Evolutionary conservation across 805 yeast genomes (phyloP).

Genomic region (Schwanniomyces polymorphus): DNA sequence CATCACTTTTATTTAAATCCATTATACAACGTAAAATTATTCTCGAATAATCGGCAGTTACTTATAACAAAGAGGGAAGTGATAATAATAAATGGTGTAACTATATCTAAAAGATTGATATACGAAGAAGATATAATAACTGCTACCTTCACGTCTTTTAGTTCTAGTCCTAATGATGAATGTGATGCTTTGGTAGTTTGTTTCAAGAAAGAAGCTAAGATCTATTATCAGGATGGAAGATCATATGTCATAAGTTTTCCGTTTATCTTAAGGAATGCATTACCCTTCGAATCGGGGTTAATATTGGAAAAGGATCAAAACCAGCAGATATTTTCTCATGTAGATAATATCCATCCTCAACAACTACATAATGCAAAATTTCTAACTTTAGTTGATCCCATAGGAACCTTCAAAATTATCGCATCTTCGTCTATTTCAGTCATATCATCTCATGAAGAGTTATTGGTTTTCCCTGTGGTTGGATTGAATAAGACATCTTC

Average conservation of each 20-base stretch:
- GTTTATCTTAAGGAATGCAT: conserved; percentile 58
- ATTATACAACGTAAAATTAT: conserved; percentile 19
- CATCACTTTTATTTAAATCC: conserved; percentile 19
- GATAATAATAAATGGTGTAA: conserved; percentile 47
- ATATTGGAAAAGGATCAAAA: conserved; percentile 52
- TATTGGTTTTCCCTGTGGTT: conserved; percentile 53
- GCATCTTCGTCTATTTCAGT: conserved; percentile 70
- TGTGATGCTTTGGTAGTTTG: conserved; percentile 53
- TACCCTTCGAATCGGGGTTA: conserved; percentile 68
- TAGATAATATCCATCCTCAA: conserved; percentile 13
- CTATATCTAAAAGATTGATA: conserved; percentile 47
- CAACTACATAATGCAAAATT: conserved; percentile 40
- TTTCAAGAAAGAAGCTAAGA: conserved; percentile 56
- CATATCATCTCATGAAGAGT: conserved; percentile 56
- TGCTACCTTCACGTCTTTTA: conserved; percentile 64
- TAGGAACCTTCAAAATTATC: conserved; percentile 69
- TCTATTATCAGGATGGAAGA: conserved; percentile 62
- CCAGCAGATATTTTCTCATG: conserved; percentile 7
- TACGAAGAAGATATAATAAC: conserved; percentile 53
- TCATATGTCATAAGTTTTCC: conserved; percentile 67
- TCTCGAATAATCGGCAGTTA: conserved; percentile 32
- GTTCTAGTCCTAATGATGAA: conserved; percentile 7
- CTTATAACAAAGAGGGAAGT: conserved; percentile 40
- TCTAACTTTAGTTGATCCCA: conserved; percentile 71
- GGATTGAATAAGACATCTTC: conserved; percentile 31